Base-by-base conservation (phyloP, 1,139 yeast species). In the Sugiyamaella pinicola region DNA sequence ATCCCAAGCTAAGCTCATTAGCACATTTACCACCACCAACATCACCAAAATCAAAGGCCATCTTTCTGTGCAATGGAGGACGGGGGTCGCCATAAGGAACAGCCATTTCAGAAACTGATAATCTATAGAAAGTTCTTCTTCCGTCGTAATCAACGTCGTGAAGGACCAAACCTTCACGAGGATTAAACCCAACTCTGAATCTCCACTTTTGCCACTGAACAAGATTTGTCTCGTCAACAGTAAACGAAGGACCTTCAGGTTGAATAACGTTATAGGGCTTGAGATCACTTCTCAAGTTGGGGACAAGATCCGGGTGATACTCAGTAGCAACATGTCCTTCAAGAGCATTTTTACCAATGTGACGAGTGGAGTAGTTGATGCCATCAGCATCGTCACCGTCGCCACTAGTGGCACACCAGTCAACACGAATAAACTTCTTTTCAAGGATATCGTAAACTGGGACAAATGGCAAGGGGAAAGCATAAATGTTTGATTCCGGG, bases 71-170 rank as follows among this genome's bases (percentile, higher is more conserved):
- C 74, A 82, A 83, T 59, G 96, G 96, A 56, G 89, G 87, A 72
- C 95, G 81, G 62, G 95, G 95, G 68, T 87, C 95, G 66, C 91
- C 95, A 67, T 88, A 88, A 33, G 96, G 96, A 58, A 88, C 96
- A 34, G 95, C 87, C 96, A 88, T 88, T 73, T 88, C 96, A 48
- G 88, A 82, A 60, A 87, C 76, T 1, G 95, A 80, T 54, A 87
- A 72, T 72, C 96, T 81, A 78, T 88, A 87, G 69, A 87, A 83
- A 41, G 83, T 74, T 55, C 85, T 85, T 72, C 96, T 83, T 54
- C 95, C 95, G 69, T 87, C 87, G 74, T 85, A 88, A 64, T 77
- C 76, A 52, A 84, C 84, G 62, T 88, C 91, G 68, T 87, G 87
- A 48, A 88, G 66, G 41, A 85, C 95, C 63, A 86, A 79, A 60